Evolutionary conservation across 345 rosid species (phyloP), one percentile per base, ranked within the genome.

Genomic region (Eucalyptus virginea): DNA sequence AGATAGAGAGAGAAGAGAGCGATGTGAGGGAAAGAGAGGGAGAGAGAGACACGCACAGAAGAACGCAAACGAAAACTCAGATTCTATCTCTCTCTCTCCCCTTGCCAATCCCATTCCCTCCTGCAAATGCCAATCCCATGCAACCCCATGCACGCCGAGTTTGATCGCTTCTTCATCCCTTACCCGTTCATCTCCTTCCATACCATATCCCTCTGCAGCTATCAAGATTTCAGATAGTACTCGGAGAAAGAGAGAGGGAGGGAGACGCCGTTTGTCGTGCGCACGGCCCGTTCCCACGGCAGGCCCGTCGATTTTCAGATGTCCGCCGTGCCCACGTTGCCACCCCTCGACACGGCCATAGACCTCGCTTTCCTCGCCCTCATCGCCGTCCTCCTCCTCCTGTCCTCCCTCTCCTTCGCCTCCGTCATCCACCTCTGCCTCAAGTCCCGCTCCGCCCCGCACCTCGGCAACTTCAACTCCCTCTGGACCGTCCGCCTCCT

Each of bases 401-500:
- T 94, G 52, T 95, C 95, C 34, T 56, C 89, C 80, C 88, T 95
- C 85, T 94, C 95, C 51, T 88, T 94, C 50, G 51, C 81, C 86
- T 93, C 88, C 89, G 93, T 96, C 86, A 89, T 96, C 90, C 92
- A 89, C 88, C 93, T 95, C 89, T 90, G 88, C 50, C 80, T 94
- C 88, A 94, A 91, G 87, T 92, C 98, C 28, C 93, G 90, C 8
- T 44, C 87, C 87, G 91, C 94, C 49, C 91, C 77, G 37, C 92
- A 92, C 86, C 89, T 96, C 30, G 92, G 91, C 49, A 89, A 88
- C 30, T 95, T 96, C 90, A 94, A 94, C 89, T 90, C 97, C 60
- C 96, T 95, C 30, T 96, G 96, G 97, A 89, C 93, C 86, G 94
- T 94, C 88, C 92, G 96, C 7, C 93, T 93, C 48, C 93, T 95